Base-by-base conservation (phyloP, 768 basidiomycete species). In the Boletellus ananiceps region DNA sequence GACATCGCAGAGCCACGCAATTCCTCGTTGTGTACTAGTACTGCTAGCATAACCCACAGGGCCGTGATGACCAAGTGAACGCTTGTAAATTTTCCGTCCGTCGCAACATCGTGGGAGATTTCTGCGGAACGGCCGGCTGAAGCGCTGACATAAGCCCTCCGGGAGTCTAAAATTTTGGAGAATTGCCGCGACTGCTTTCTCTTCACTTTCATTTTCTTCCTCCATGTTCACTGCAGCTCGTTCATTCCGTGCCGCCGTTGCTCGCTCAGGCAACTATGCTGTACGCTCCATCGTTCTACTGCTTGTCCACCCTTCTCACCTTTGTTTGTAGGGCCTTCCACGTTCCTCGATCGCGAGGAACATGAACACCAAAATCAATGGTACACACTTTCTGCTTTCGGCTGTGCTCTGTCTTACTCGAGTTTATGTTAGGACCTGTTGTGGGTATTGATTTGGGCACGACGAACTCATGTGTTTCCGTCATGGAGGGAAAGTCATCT, bases 391-490 rank as follows among this genome's bases (percentile, higher is more conserved):
- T 18, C 8, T 36, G 6, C 16, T 44, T 35, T 35, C 37, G 31
- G 46, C 37, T 23, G 14, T 19, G 11, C 32, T 47, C 42, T 21
- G 44, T 44, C 34, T 54, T 6, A 44, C 33, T 44, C 25, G 11
- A 12, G 29, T 31, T 27, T 40, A 1, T 27, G 0, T 44, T 31
- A 86, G 89, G 88, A 55, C 90, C 93, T 44, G 92, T 96, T 51
- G 78, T 94, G 69, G 92, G 94, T 75, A 97, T 98, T 75, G 94
- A 97, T 74, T 77, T 98, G 76, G 94, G 93, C 35, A 92, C 89
- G 34, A 92, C 90, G 27, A 90, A 91, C 70, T 93, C 90, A 42
- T 93, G 89, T 69, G 91, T 93, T 50, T 83, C 88, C 42, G 80
- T 96, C 54, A 96, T 95, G 91, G 94, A 97, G 75, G 94, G 92